phyloP scores from a whole-genome alignment of 495 filamentous ascomycete species.

The Podospora fimiseda region DNA sequence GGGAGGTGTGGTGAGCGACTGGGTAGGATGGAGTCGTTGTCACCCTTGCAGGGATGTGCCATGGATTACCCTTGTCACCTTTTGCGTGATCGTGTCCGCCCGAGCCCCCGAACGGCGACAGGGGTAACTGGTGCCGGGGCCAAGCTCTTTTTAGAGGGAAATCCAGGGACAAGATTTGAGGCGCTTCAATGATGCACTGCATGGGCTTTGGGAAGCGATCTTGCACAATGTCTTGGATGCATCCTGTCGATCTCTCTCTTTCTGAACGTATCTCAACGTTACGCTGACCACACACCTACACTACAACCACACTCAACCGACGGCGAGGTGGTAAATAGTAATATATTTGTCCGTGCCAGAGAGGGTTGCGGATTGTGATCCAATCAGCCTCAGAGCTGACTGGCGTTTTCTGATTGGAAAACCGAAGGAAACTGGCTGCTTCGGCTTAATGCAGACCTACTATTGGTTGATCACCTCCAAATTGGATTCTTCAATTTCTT shows the following conservation, averaged over 20 bases:
- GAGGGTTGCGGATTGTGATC: not conserved
- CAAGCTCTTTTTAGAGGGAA: not conserved
- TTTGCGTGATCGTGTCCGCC: slow-evolving; percentile 9
- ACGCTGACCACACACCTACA: no score
- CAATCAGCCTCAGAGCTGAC: not conserved
- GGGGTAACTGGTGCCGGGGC: not conserved
- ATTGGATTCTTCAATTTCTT: not conserved
- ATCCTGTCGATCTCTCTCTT: not conserved
- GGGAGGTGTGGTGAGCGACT: not conserved
- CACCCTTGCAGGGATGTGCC: slow-evolving; percentile 1
- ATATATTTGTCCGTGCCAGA: not conserved
- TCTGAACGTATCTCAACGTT: no score
- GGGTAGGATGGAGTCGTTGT: slow-evolving; percentile 3
- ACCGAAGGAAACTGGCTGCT: not conserved
- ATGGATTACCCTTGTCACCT: not conserved
- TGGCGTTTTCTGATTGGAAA: not conserved
- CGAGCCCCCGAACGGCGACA: not conserved
- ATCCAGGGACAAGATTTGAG: slow-evolving; percentile 4
- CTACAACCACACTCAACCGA: no score
- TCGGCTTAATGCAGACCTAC: not conserved
- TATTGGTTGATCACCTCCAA: not conserved
- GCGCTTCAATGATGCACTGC: not conserved
- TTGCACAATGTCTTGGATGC: not conserved
- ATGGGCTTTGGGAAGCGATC: not conserved
- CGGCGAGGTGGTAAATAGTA: no score